Evolutionary conservation across 371 early-diverging fungal genomes (phyloP), one percentile per base, ranked within the genome.

Genomic region (Quaeritorhiza haematococci): DNA sequence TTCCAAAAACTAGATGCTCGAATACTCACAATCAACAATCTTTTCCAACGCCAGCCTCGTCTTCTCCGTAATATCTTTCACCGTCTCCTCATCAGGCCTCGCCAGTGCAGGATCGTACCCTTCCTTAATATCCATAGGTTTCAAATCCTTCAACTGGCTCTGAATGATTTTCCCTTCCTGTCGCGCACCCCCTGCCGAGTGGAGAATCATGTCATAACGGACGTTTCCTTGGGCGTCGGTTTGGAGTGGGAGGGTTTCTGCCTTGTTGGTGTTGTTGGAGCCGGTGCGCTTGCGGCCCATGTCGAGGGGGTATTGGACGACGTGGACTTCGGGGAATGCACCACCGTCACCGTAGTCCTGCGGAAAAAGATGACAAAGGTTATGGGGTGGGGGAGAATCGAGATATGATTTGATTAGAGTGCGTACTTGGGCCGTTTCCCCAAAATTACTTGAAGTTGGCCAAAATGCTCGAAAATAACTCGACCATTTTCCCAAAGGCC

Each of bases 321-420:
- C 72, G 55, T 86, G 86, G 55, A 94, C 86, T 71, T 96, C 97
- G 19, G 97, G 97, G 63, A 85, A 96, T 0, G 97, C 94, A 30
- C 97, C 97, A 32, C 97, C 97, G 69, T 94, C 93, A 49, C 93
- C 94, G 73, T 87, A 96, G 70, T 96, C 96, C 62, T 89, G 41
- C 23, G 15, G 32, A n/a, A n/a, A n/a, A n/a, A n/a, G n/a, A n/a
- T n/a, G n/a, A n/a, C n/a, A n/a, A n/a, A n/a, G n/a, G n/a, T n/a
- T 83, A 10, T 41, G 6, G 8, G 30, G 35, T 13, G 13, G 24
- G 15, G 7, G 21, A 4, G 30, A 49, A 49, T 26, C 27, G n/a
- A n/a, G n/a, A n/a, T n/a, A n/a, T n/a, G n/a, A n/a, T n/a, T n/a
- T n/a, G n/a, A n/a, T n/a, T n/a, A n/a, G n/a, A n/a, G n/a, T n/a